Base-by-base conservation (phyloP, 2,329 filamentous ascomycete genomes). In the Gaeumannomyces tritici region DNA sequence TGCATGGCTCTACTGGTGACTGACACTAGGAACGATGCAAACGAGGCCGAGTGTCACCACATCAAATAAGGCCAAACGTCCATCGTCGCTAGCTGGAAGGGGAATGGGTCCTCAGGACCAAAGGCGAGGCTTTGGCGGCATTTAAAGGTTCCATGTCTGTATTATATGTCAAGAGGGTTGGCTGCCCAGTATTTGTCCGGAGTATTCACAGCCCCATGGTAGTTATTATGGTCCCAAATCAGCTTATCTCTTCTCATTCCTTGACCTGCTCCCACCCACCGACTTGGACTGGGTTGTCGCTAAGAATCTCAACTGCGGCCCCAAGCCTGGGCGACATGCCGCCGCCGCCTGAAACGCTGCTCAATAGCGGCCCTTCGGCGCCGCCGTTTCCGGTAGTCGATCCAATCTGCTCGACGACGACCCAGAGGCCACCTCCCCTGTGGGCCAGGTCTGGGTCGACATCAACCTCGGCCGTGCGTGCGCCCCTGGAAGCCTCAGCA, bases 371-470 rank as follows among this genome's bases (percentile, higher is more conserved):
- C 21, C 42, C 42, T 24, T 24, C 42, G 21, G 24, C 57, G n/a
- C 18, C 18, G 31, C 57, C 31, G n/a, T 70, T 66, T 4, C 68
- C 68, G 28, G 70, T 69, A 28, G 71, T 72, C 55, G 73, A 79
- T 6, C 86, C 89, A 69, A 93, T 82, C 66, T 89, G 83, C 74
- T 97, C 92, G 55, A 97, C 77, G 7, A 96, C 88, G 61, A 97
- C 78, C 89, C 89, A 96, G 63, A 92, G 73, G 24, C 87, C 87
- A 26, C 83, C 82, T 5, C 60, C 18, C 4, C 74, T 75, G 33
- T 74, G 75, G 63, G 79, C 76, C 66, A 82, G 74, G n/a, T 77
- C 80, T 0, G 90, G 89, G 57, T 86, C 85, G 55, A 96, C 75
- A 74, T 96, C 88, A 61, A 96, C 81, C 66, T 93, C 88, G 18